These are phyloP conservation scores for Xylariaceae sp. DNA, from an alignment of 2,329 filamentous ascomycete genomes.

Conservation along the genomic window DNA sequence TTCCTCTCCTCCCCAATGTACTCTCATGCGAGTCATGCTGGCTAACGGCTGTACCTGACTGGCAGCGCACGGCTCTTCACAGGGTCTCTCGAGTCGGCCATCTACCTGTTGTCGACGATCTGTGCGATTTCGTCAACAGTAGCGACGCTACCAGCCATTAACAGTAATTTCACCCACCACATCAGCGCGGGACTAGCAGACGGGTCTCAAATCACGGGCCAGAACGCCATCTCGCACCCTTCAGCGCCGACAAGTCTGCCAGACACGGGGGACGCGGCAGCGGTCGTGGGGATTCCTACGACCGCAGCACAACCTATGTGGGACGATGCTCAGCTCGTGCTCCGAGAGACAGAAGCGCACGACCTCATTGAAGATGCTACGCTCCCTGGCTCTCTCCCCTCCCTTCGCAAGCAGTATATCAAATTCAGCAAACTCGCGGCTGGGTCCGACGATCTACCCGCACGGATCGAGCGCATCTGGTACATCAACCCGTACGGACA, in stretches of 20 bases:
- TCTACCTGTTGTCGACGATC: conserved; percentile 86
- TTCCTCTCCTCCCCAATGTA: background rate
- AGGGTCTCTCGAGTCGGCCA: conserved; percentile 88
- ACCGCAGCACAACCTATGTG: background rate
- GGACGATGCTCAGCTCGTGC: background rate
- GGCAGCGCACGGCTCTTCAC: conserved; percentile 78
- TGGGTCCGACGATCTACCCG: conserved; percentile 75
- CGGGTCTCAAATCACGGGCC: conserved; percentile 81
- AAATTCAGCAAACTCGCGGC: conserved; percentile 70
- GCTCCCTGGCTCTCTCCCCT: conserved; percentile 79
- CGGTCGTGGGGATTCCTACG: conserved; percentile 21
- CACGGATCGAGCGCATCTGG: conserved; percentile 83
- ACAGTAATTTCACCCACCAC: conserved; percentile 94
- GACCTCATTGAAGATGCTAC: conserved; percentile 80
- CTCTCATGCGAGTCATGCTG: conserved; percentile 1
- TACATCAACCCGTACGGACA: conserved; percentile 99
- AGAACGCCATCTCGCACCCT: conserved; percentile 91
- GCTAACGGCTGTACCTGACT: no score
- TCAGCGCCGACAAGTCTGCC: conserved; percentile 65
- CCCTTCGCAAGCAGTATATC: conserved; percentile 80
- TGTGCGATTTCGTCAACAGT: conserved; percentile 81
- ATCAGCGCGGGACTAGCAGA: conserved; percentile 83
- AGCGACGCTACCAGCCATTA: conserved; percentile 85
- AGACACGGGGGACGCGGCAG: conserved; percentile 30
- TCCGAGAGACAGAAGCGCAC: conserved; percentile 55